phyloP scores from a whole-genome alignment of 2,329 filamentous ascomycete genomes.

The Arthrinium puccinioides region DNA sequence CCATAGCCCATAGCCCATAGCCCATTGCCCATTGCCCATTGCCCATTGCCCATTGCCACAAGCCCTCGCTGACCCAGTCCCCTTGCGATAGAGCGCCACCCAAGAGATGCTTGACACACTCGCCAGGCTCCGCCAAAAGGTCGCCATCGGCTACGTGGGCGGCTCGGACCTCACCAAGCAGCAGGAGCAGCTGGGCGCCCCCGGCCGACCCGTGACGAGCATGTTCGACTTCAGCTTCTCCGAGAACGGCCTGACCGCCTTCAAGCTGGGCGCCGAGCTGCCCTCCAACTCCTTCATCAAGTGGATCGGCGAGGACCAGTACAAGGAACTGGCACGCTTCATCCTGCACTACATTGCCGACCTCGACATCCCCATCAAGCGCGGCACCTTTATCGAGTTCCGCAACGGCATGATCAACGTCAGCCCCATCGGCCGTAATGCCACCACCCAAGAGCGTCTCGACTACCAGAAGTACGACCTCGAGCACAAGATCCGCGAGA shows the following conservation, averaged over 20 bases:
- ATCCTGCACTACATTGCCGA: conserved; percentile 78
- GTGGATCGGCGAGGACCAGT: conserved; percentile 78
- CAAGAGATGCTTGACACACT: conserved; percentile 82
- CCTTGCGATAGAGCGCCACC: conserved; percentile 48
- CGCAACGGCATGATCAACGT: conserved; percentile 90
- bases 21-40: too few species aligned
- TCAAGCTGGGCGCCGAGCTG: conserved; percentile 70
- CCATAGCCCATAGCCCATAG: too few species aligned
- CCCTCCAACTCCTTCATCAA: conserved; percentile 80
- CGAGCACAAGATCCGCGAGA: conserved; percentile 65
- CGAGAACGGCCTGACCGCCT: conserved; percentile 93
- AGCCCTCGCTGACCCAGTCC: conserved; percentile 1
- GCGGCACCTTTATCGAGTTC: conserved; percentile 81
- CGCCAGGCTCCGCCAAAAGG: conserved; percentile 72
- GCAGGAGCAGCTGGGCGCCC: conserved; percentile 83
- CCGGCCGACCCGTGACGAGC: conserved; percentile 60
- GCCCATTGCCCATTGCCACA: neutral
- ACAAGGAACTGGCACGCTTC: conserved; percentile 72
- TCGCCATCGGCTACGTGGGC: conserved; percentile 86
- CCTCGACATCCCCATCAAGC: conserved; percentile 76
- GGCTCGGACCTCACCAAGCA: conserved; percentile 90
- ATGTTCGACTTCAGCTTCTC: conserved; percentile 98
- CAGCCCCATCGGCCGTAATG: conserved; percentile 79
- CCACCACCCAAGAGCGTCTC: conserved; percentile 68
- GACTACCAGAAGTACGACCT: conserved; percentile 80